phyloP scores from a whole-genome alignment of 257 asterid genomes.

The Marsdenia floribunda region DNA sequence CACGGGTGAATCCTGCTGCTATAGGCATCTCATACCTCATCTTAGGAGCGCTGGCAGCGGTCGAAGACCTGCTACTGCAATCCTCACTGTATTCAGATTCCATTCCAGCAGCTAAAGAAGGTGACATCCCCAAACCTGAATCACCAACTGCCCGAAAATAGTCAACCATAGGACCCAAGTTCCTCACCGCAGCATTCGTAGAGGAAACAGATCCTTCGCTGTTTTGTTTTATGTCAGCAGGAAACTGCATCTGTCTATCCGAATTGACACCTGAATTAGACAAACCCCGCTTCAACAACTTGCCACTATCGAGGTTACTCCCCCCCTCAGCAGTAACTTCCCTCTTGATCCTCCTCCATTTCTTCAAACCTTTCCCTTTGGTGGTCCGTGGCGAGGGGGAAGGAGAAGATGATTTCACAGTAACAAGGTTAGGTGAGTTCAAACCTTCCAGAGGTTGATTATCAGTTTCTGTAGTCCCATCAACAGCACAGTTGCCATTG shows the following conservation, averaged over 20 bases:
- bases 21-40: slow-evolving; percentile 27
- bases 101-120: slow-evolving; percentile 31
- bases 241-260: slow-evolving; percentile 31
- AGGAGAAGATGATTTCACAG: slow-evolving; percentile 22
- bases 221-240: slow-evolving; percentile 34
- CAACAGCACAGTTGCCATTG: slow-evolving; percentile 30
- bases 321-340: slow-evolving; percentile 32
- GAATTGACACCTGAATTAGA: slow-evolving; percentile 23
- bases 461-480: slow-evolving; percentile 24
- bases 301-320: slow-evolving; percentile 27
- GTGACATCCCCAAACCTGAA: slow-evolving; percentile 27
- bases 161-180: slow-evolving; percentile 21
- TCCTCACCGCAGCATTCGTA: slow-evolving; percentile 33
- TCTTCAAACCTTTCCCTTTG: slow-evolving; percentile 65
- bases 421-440: slow-evolving; percentile 1
- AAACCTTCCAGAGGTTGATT: slow-evolving; percentile 16
- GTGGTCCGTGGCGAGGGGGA: slow-evolving; percentile 14
- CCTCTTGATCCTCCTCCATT: slow-evolving; percentile 74
- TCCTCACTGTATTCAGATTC: slow-evolving; percentile 68
- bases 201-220: slow-evolving; percentile 62
- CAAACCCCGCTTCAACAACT: slow-evolving; percentile 34
- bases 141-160: slow-evolving; percentile 31
- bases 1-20: slow-evolving; percentile 26
- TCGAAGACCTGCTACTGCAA: slow-evolving; percentile 58
- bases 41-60: slow-evolving; percentile 61